Base-by-base conservation (phyloP, 1,284 basidiomycete genomes). In the Ganoderma lingzhi region DNA sequence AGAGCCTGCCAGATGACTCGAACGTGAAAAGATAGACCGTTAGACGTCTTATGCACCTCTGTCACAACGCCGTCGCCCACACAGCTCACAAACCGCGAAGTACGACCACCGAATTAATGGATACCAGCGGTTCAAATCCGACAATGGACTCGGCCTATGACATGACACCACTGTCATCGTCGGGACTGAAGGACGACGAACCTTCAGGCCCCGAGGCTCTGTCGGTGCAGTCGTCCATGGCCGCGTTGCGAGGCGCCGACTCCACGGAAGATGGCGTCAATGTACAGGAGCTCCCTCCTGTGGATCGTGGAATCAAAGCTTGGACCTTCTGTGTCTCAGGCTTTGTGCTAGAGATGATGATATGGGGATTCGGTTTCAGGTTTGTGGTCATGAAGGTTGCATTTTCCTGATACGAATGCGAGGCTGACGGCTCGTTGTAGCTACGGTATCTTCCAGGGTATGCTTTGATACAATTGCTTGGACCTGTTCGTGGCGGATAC, bases 311-410 rank as follows among this genome's bases (percentile, higher is more conserved):
- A 15, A 5, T 64, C 19, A 28, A 58, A 9, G 63, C 64, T 23
- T 71, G 66, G 63, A 30, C 48, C 6, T 70, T 73, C 48, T 71
- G 71, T 58, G 64, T 66, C 44, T 62, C 69, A 2, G 69, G 44
- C 15, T 70, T 70, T 23, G 41, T 73, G 0, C 75, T 84, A 6
- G 81, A 83, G 68, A 78, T 78, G 35, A 74, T 84, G 65, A 76
- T 84, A 28, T 84, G 82, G 83, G 81, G 82, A 6, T 73, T 73
- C 15, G 68, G 71, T 19, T 73, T 73, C 62, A 73, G 71, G 71
- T 73, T 73, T 37, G 9, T 64, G 63, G 4, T 35, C 12, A 14
- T 19, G 14, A 23, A 14, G 30, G 30, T 19, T 45, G 8, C 19
- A 6, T 51, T 14, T 51, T 23, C 9, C n/a, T 48, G 2, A 51